Evolutionary conservation across 169 alveolate species (phyloP), one percentile per base, ranked within the genome.

Genomic region (Eimeria praecox): DNA sequence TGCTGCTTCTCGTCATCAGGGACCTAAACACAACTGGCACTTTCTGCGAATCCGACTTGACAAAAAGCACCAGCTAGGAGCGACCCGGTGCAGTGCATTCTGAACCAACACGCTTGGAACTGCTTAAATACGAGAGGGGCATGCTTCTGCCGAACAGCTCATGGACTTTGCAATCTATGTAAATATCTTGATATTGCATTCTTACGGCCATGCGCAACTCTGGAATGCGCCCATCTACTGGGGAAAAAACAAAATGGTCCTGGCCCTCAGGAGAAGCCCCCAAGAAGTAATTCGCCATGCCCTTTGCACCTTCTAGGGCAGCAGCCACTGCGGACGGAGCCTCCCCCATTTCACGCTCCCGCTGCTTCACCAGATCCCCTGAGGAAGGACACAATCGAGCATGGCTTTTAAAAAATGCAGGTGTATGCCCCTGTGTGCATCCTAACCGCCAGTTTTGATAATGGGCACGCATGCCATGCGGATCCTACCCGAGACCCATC

Each of bases 1-100:
- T 97, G 99, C 95, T 98, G 98, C 88, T 85, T 95, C 33, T 96
- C 96, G 59, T 97, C 97, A 46, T 94, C 78, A 3, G 98, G 97
- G 33, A 96, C 98, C 96, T 97, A 96, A 30, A 96, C 33, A 69
- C 64, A 49, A 85, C 64, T 49, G 49, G 40, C 20, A 71, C 16
- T 3, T 9, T 66, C 38, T 14, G 20, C 30, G 30, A 27, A 8
- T 14, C 12, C 4, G 14, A 14, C 20, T 35, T 12, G 22, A 33
- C 24, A 8, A 16, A 49, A 22, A 35, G 83, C 12, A 40, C 44
- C 52, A 73, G 33, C 83, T 10, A 38, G 83, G 52, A 73, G 33
- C n/a, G 52, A 38, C 52, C 54, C 4, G 16, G 52, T 73, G 83
- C 12, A 73, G 54, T 38, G 54, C 18, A 20, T 33, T 18, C 42